Evolutionary conservation across 139 green algal species (phyloP).

Genomic region (Chlorella sp.): DNA sequence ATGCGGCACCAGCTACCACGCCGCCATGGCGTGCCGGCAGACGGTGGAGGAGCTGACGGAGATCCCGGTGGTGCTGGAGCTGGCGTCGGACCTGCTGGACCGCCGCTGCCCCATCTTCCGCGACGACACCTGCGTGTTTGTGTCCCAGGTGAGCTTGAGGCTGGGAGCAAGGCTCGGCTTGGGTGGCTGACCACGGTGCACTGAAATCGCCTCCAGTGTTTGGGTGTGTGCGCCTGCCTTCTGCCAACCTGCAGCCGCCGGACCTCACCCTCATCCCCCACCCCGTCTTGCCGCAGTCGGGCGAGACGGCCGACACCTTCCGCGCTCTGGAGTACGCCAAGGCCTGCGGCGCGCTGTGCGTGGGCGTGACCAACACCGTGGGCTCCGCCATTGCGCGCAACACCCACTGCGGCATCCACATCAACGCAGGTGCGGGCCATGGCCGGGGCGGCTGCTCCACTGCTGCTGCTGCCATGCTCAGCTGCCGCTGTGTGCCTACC

Average conservation of each 20-base stretch:
- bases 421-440: slow-evolving; percentile 65
- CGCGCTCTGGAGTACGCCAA: slow-evolving; percentile 69
- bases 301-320: slow-evolving; percentile 83
- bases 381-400: slow-evolving; percentile 74
- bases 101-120: slow-evolving; percentile 66
- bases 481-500: not conserved
- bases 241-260: too few species aligned
- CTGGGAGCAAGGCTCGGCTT: too few species aligned
- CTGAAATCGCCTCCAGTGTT: too few species aligned
- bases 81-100: slow-evolving; percentile 77
- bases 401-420: slow-evolving; percentile 80
- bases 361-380: slow-evolving; percentile 88
- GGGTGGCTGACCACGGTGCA: too few species aligned
- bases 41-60: slow-evolving; percentile 63
- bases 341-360: slow-evolving; percentile 69
- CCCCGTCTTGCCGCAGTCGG: slow-evolving; percentile 46
- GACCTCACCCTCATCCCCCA: too few species aligned
- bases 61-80: slow-evolving; percentile 73
- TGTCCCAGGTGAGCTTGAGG: slow-evolving; percentile 38
- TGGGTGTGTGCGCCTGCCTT: too few species aligned
- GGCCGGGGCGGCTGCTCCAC: not conserved
- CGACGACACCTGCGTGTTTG: slow-evolving; percentile 78
- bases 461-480: not conserved
- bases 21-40: slow-evolving; percentile 62
- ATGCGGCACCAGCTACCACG: slow-evolving; percentile 85